Evolutionary conservation across 2,329 filamentous ascomycete species (phyloP), one percentile per base, ranked within the genome.

Genomic region (Bipolaris bicolor): DNA sequence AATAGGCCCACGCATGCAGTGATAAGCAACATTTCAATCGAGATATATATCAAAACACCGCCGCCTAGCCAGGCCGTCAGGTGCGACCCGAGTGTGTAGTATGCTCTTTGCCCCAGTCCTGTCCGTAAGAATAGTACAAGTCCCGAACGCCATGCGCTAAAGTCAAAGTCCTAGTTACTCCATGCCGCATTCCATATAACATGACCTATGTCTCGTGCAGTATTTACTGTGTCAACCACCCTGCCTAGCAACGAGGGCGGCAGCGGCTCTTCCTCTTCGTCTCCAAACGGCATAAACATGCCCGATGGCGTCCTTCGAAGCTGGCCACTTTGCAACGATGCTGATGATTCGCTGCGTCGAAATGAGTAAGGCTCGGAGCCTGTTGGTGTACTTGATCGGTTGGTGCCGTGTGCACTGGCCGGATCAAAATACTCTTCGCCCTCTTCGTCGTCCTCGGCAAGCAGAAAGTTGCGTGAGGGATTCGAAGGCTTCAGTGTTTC

Each of bases 261-360:
- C 3, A 80, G 76, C 40, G 82, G 72, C 76, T 85, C 82, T 50
- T 84, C 80, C 63, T 92, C 90, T 58, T 87, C 87, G 66, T 92
- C 89, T 66, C 92, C 90, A 66, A 88, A 90, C 7, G 92, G 91
- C 90, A 96, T 93, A 68, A 96, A 90, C 91, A 96, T 96, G 65
- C 92, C 92, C 37, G 91, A 95, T 49, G 87, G 82, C 18, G 91
- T 96, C 65, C 92, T 84, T 61, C 89, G 87, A 81, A 96, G 88
- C 50, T 88, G 88, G 16, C 75, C 73, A 3, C 67, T 64, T 44
- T 68, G 62, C 7, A 64, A 64, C 10, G 61, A 60, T n/a, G 65
- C 58, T 7, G 58, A 53, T n/a, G 60, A 52, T 33, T 52, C 58
- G 49, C 58, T 63, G 41, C 58, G 54, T 31, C 66, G 64, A 56